Conservation (phyloP, 2,329 filamentous ascomycete species). For the Claviceps purpurea region DNA sequence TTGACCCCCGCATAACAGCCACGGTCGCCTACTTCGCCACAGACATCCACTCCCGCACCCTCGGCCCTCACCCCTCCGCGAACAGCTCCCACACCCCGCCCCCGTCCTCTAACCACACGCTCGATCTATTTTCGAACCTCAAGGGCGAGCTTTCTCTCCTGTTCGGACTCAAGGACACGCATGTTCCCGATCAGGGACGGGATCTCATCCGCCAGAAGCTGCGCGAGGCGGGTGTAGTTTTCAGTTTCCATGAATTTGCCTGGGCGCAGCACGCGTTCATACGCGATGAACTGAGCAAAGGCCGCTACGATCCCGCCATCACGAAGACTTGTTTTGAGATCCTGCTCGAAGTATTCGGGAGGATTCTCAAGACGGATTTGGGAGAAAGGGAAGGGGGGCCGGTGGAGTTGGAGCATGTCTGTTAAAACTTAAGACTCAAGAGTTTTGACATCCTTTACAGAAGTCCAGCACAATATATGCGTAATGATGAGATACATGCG, state of each 20-base stretch:
- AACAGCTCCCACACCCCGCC: slow-evolving; percentile 27
- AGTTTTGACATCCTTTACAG: too few relatives aligned
- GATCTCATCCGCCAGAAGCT: slow-evolving; percentile 75
- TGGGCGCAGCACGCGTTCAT: slow-evolving; percentile 95
- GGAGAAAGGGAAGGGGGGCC: slow-evolving; percentile 51
- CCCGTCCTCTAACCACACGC: slow-evolving; percentile 32
- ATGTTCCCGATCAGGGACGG: slow-evolving; percentile 70
- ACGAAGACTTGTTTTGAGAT: slow-evolving; percentile 85
- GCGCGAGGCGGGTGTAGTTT: slow-evolving; percentile 58
- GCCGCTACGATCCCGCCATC: slow-evolving; percentile 81
- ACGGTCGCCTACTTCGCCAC: slow-evolving; percentile 86
- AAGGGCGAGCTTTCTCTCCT: slow-evolving; percentile 81
- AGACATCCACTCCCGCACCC: slow-evolving; percentile 68
- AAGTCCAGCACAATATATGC: too few relatives aligned
- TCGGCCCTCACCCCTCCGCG: slow-evolving; percentile 47
- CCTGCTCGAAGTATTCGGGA: slow-evolving; percentile 70
- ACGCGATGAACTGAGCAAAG: slow-evolving; percentile 81
- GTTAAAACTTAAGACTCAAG: slow-evolving; percentile 31
- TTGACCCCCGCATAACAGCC: slow-evolving; percentile 65
- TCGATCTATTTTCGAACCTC: slow-evolving; percentile 48
- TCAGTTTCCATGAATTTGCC: slow-evolving; percentile 80
- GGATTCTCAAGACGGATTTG: slow-evolving; percentile 65
- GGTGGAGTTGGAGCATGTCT: slow-evolving; percentile 58
- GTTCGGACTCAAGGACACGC: slow-evolving; percentile 81
- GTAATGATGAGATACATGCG: too few relatives aligned